phyloP scores from a whole-genome alignment of 2,329 filamentous ascomycete species.

The Paraphaeosphaeria sporulosa region DNA sequence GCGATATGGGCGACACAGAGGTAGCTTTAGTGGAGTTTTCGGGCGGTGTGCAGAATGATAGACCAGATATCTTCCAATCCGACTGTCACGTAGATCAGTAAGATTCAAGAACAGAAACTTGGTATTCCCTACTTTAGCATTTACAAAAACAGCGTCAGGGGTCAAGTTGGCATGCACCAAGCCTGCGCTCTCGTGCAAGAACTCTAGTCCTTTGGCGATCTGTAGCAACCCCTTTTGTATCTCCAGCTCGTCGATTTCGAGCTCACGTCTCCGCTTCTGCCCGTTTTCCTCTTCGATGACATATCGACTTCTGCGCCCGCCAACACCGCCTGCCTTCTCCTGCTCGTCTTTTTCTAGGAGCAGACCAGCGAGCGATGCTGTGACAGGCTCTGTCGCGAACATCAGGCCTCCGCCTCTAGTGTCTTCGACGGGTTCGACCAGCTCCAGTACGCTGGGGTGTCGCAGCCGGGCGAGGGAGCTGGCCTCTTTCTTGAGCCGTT shows the following conservation, averaged over 20 bases:
- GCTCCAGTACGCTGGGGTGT: slow-evolving; percentile 89
- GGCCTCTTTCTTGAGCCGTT: slow-evolving; percentile 90
- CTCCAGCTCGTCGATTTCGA: slow-evolving; percentile 96
- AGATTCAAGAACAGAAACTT: slow-evolving; percentile 16
- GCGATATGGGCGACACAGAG: slow-evolving; percentile 78
- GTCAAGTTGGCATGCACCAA: slow-evolving; percentile 94
- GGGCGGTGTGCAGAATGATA: slow-evolving; percentile 85
- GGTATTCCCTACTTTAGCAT: slow-evolving; percentile 74
- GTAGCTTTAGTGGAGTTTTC: slow-evolving; percentile 77
- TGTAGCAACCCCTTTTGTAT: slow-evolving; percentile 96
- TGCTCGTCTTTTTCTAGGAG: slow-evolving; percentile 89
- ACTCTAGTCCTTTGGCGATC: slow-evolving; percentile 91
- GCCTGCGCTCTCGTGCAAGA: slow-evolving; percentile 92
- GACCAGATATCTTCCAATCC: slow-evolving; percentile 98
- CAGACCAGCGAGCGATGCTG: slow-evolving; percentile 82
- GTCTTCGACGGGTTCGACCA: slow-evolving; percentile 95
- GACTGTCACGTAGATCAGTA: slow-evolving; percentile 63
- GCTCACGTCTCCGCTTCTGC: slow-evolving; percentile 72
- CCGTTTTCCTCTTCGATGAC: slow-evolving; percentile 82
- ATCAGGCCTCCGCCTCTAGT: slow-evolving; percentile 89
- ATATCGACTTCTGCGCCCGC: slow-evolving; percentile 77
- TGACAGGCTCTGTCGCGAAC: slow-evolving; percentile 93
- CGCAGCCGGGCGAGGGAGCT: slow-evolving; percentile 85
- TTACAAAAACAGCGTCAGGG: slow-evolving; percentile 91
- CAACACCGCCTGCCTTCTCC: slow-evolving; percentile 72